Evolutionary conservation across 2,329 filamentous ascomycete genomes (phyloP), one percentile per base, ranked within the genome.

Genomic region (Ophidiomyces ophidiicola): DNA sequence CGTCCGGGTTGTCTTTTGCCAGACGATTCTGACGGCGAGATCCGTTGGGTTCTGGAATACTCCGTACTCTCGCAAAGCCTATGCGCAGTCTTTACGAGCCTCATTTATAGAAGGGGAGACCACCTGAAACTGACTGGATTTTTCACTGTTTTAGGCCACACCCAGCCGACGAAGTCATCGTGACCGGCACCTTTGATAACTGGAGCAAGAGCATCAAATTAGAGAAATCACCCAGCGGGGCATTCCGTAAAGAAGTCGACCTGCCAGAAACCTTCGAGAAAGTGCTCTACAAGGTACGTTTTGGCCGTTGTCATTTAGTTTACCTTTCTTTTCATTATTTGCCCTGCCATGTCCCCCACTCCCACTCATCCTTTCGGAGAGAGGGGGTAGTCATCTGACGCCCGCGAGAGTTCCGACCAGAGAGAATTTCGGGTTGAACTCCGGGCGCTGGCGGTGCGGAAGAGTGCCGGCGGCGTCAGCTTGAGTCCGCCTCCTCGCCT

Each of bases 111-210:
- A 31, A 12, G 14, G 25, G 25, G 14, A 4, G 25, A 28, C 10
- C 8, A 10, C 14, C 4, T 19, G 26, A 24, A 37, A 17, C 36
- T 39, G 14, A 39, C 20, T 14, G 8, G 3, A n/a, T 39, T 26
- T 39, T 32, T 28, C 20, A 24, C 12, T 20, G 15, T 24, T 55
- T 50, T 64, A 94, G 88, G 88, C 76, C 80, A 57, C 79, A 90
- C 60, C 69, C 77, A 52, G 87, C 82, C 58, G 72, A 78, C 50
- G 82, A 92, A 58, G 88, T 96, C 60, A 88, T 81, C 63, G 90
- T 96, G 52, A 96, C 88, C 28, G 90, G 90, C 58, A 88, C 83
- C 47, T 96, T 96, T 59, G 88, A 96, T 65, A 74, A 84, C 66
- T 98, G 90, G 90, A 72, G 74, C 50, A 88, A 90, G 70, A 85